These are phyloP conservation scores for Crucibulum parvulum DNA, from an alignment of 1,284 basidiomycete species.

Conservation along the genomic window DNA sequence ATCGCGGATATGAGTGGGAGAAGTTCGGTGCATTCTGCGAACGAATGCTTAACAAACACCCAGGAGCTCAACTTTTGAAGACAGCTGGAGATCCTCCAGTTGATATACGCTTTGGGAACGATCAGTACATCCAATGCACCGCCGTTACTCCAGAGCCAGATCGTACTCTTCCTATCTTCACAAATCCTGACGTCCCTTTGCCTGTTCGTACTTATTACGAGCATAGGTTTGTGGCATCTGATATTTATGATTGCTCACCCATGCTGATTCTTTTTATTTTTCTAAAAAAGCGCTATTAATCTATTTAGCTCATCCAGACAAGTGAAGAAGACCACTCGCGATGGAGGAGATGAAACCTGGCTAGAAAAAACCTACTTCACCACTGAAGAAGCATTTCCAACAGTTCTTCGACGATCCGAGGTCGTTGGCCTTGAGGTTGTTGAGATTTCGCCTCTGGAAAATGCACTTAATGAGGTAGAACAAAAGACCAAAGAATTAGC, in stretches of 20 bases:
- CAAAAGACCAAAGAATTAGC: slow-evolving; percentile 80
- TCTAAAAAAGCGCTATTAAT: slow-evolving; percentile 70
- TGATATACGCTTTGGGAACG: slow-evolving; percentile 81
- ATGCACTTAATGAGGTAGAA: slow-evolving; percentile 83
- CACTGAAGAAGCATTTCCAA: slow-evolving; percentile 92
- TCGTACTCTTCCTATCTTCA: slow-evolving; percentile 80
- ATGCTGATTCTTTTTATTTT: slow-evolving; percentile 1
- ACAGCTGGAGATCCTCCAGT: slow-evolving; percentile 80
- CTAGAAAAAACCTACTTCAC: slow-evolving; percentile 88
- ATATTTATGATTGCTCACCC: slow-evolving; percentile 2
- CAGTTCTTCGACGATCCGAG: slow-evolving; percentile 90
- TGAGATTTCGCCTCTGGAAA: slow-evolving; percentile 89
- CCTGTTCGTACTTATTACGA: slow-evolving; percentile 89
- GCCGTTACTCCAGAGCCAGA: slow-evolving; percentile 89
- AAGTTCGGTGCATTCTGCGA: slow-evolving; percentile 91
- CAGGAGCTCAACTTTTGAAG: slow-evolving; percentile 84
- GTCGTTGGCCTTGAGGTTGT: slow-evolving; percentile 78
- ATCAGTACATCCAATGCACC: slow-evolving; percentile 90
- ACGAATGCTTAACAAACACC: slow-evolving; percentile 91
- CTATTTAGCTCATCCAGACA: slow-evolving; percentile 83
- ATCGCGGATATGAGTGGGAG: slow-evolving; percentile 92
- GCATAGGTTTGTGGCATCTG: slow-evolving; percentile 62
- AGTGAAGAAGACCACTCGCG: slow-evolving; percentile 63
- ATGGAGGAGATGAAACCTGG: slow-evolving; percentile 83
- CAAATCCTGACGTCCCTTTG: slow-evolving; percentile 84